phyloP scores from a whole-genome alignment of 495 filamentous ascomycete species.

The Talaromyces proteolyticus region DNA sequence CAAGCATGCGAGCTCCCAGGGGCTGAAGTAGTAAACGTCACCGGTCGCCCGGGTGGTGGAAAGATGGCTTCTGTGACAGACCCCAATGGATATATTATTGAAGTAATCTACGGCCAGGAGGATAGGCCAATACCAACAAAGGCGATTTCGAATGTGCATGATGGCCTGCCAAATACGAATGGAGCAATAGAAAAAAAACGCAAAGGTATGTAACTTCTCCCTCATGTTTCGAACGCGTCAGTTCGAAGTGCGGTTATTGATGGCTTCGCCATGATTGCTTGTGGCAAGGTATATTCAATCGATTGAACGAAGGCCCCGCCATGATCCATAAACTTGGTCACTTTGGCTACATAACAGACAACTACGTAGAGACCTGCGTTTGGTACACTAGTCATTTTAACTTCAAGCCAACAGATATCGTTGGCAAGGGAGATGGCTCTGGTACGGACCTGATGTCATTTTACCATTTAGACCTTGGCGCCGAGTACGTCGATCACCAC shows the following conservation, averaged over 20 bases:
- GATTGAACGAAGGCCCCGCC: constrained; percentile 45
- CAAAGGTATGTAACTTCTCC: background rate
- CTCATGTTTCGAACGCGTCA: background rate
- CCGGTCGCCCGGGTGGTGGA: constrained; percentile 18
- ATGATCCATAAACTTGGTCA: constrained; percentile 64
- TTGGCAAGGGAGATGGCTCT: constrained; percentile 15
- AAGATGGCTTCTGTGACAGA: constrained; percentile 14
- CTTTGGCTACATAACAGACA: constrained; percentile 56
- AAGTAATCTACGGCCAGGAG: constrained; percentile 17
- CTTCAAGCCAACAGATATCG: constrained; percentile 43
- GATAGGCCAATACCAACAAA: constrained; percentile 3
- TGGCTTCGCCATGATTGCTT: no score
- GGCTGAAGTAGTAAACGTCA: constrained; percentile 8
- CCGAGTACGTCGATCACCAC: constrained; percentile 62
- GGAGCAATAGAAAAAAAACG: constrained; percentile 14
- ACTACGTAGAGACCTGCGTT: constrained; percentile 48
- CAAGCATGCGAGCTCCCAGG: constrained; percentile 12
- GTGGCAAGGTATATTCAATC: constrained; percentile 12
- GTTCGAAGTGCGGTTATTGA: background rate
- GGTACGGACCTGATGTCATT: constrained; percentile 51
- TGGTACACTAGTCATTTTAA: constrained; percentile 69
- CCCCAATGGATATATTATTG: constrained; percentile 16
- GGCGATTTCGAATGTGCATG: constrained; percentile 5
- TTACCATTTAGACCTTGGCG: constrained; percentile 57
- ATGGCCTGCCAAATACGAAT: constrained; percentile 9